These are phyloP conservation scores for Amanita thiersii DNA, from an alignment of 768 basidiomycete species.

Conservation along the genomic window DNA sequence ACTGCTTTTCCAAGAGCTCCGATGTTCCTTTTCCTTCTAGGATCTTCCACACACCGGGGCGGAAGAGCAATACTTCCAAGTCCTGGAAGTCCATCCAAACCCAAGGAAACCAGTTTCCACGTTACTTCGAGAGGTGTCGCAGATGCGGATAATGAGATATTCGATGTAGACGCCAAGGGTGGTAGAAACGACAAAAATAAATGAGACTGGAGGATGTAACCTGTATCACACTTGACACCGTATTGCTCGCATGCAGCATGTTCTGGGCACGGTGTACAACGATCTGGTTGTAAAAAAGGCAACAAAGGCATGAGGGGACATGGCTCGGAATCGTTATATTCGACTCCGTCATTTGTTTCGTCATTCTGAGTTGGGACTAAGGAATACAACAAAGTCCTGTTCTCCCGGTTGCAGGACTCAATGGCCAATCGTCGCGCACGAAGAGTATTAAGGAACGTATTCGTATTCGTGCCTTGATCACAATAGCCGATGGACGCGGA, in stretches of 20 bases:
- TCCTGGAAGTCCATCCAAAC: conserved; percentile 64
- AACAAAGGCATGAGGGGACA: conserved; percentile 51
- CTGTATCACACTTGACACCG: conserved; percentile 56
- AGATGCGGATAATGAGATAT: conserved; percentile 30
- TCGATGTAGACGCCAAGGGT: conserved; percentile 23
- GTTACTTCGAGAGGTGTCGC: conserved; percentile 29
- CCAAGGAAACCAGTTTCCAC: conserved; percentile 38
- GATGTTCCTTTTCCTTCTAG: conserved; percentile 63
- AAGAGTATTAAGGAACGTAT: conserved; percentile 41
- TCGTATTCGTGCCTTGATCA: conserved; percentile 54
- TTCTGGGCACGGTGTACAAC: conserved; percentile 67
- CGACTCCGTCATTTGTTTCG: conserved; percentile 15
- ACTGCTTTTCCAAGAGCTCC: conserved; percentile 69
- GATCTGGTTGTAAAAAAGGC: conserved; percentile 48
- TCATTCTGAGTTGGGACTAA: conserved; percentile 8
- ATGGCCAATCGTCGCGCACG: conserved; percentile 36
- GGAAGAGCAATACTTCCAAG: conserved; percentile 73
- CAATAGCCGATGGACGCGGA: conserved; percentile 75
- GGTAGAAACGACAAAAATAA: conserved; percentile 46
- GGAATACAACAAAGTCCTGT: conserved; percentile 37
- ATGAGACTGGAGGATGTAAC: conserved; percentile 60
- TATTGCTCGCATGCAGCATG: conserved; percentile 55
- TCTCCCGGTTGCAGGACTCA: conserved; percentile 48
- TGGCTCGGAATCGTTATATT: conserved; percentile 25
- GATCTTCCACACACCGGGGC: conserved; percentile 72